These are phyloP conservation scores for Gossypium bickii DNA, from an alignment of 345 rosid species.

Conservation along the genomic window DNA sequence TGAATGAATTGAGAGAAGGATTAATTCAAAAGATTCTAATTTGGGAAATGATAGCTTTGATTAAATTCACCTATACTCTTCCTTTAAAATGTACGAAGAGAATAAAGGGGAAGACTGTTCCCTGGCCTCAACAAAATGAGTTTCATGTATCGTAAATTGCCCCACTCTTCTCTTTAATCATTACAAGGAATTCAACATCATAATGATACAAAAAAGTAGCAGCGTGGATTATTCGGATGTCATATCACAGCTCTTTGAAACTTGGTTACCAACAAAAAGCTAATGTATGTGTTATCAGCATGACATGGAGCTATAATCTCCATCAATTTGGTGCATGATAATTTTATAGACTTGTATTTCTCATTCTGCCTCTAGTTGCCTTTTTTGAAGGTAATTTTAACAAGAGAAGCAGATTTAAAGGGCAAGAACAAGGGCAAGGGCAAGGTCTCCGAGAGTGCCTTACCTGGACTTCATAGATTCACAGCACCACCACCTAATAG, in stretches of 20 bases:
- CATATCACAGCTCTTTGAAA: neutral
- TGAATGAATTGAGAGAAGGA: neutral
- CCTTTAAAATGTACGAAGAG: neutral
- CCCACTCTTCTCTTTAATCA: neutral
- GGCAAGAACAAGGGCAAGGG: neutral
- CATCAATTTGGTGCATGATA: too few relatives aligned
- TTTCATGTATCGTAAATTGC: neutral
- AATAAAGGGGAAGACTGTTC: neutral
- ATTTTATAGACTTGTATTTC: neutral
- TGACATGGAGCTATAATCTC: neutral
- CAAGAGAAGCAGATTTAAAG: neutral
- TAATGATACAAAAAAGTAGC: neutral
- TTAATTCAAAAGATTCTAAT: neutral
- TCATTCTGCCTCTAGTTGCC: neutral
- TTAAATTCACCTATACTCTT: neutral
- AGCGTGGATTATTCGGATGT: constrained; percentile 9
- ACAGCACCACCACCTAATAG: too few relatives aligned
- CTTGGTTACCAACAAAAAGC: neutral
- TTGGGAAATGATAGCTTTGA: neutral
- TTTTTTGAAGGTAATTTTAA: too few relatives aligned
- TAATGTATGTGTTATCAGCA: neutral
- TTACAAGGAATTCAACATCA: constrained; percentile 2
- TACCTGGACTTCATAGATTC: too few relatives aligned
- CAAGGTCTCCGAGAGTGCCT: neutral
- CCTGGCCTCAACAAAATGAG: neutral